Conservation (phyloP, 768 basidiomycete species). For the Boletus fagicola region DNA sequence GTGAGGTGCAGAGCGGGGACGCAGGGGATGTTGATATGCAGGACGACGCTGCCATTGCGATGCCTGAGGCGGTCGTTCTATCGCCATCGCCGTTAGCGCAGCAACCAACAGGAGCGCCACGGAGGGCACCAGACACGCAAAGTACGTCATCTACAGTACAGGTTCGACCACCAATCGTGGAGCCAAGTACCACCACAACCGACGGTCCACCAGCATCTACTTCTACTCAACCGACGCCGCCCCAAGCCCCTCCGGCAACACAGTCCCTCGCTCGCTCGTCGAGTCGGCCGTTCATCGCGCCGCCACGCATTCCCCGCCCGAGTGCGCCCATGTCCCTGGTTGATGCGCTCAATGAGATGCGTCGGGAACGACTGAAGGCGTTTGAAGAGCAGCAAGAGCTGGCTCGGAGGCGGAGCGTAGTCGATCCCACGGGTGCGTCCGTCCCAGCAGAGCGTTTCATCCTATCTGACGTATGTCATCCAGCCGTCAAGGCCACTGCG, state of each 20-base stretch:
- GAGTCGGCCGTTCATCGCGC: conserved; percentile 18
- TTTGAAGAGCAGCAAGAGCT: not conserved
- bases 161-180: not conserved
- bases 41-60: not conserved
- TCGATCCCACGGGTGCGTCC: not conserved
- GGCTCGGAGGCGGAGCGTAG: not conserved
- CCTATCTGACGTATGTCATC: not conserved
- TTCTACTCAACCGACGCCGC: not conserved
- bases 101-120: not conserved
- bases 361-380: conserved; percentile 6
- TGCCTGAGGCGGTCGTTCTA: not conserved
- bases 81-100: not conserved
- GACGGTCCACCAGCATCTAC: not conserved
- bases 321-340: conserved; percentile 16
- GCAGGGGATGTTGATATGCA: conserved; percentile 6
- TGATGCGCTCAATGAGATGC: conserved; percentile 24
- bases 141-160: not conserved
- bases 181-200: not conserved
- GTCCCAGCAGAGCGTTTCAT: no score
- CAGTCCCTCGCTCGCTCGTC: conserved; percentile 2
- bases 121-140: not conserved
- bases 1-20: not conserved
- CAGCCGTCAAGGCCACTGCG: not conserved
- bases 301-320: conserved; percentile 22
- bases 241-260: not conserved